Conservation (phyloP, 805 yeast species). For the Peterozyma xylosa region DNA sequence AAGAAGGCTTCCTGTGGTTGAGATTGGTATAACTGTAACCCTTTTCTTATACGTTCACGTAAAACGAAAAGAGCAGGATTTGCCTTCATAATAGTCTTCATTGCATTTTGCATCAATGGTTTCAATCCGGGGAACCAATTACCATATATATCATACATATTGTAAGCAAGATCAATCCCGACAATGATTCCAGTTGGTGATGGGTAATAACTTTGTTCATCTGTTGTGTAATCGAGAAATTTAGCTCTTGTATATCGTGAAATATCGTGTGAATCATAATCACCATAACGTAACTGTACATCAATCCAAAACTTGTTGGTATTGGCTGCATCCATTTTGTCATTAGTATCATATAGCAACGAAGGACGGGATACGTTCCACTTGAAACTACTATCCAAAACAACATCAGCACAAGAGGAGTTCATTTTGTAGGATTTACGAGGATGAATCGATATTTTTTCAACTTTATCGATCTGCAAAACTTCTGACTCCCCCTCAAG, state of each 20-base stretch:
- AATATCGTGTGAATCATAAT: slow-evolving; percentile 95
- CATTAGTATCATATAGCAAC: slow-evolving; percentile 63
- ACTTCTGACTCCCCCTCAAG: slow-evolving; percentile 82
- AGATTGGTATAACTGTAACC: slow-evolving; percentile 85
- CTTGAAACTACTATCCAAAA: slow-evolving; percentile 61
- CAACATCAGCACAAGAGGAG: slow-evolving; percentile 89
- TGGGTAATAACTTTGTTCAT: slow-evolving; percentile 79
- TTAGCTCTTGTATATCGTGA: slow-evolving; percentile 91
- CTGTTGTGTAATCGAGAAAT: slow-evolving; percentile 87
- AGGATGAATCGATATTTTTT: slow-evolving; percentile 91
- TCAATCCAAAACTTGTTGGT: slow-evolving; percentile 87
- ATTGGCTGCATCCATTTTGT: slow-evolving; percentile 46
- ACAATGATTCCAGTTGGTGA: slow-evolving; percentile 88
- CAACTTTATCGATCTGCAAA: slow-evolving; percentile 76
- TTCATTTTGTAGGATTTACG: slow-evolving; percentile 96
- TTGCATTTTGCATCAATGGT: slow-evolving; percentile 81
- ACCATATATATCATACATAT: slow-evolving; percentile 94
- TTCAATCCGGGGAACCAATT: slow-evolving; percentile 97
- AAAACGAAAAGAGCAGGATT: slow-evolving; percentile 90
- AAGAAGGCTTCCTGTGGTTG: slow-evolving; percentile 90
- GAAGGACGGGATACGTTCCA: slow-evolving; percentile 88
- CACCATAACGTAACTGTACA: slow-evolving; percentile 92
- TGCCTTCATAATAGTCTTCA: slow-evolving; percentile 89
- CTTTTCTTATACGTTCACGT: slow-evolving; percentile 90
- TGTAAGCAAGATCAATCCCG: slow-evolving; percentile 89